Evolutionary conservation across 2,329 filamentous ascomycete species (phyloP).

Genomic region (Trichoderma breve): DNA sequence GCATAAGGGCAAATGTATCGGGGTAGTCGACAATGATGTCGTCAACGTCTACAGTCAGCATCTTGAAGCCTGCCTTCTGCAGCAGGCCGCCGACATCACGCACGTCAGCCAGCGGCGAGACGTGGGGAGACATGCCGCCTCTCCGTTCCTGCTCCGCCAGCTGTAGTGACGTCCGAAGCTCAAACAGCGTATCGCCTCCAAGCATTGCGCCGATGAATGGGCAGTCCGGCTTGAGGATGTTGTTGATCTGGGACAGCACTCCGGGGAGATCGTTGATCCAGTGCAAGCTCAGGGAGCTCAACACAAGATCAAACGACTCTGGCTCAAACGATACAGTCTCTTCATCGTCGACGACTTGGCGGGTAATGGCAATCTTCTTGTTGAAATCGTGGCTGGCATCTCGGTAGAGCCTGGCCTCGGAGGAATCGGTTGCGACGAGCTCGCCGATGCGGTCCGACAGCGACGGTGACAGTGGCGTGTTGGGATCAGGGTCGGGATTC

Average conservation of each 20-base stretch:
- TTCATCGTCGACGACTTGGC: conserved; percentile 71
- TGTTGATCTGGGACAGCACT: conserved; percentile 79
- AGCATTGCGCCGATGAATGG: conserved; percentile 97
- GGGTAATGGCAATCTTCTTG: conserved; percentile 65
- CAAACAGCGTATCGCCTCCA: conserved; percentile 89
- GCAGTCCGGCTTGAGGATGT: conserved; percentile 80
- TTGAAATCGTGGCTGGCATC: conserved; percentile 77
- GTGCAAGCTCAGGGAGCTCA: conserved; percentile 87
- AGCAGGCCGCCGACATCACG: conserved; percentile 86
- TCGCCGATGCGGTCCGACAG: conserved; percentile 69
- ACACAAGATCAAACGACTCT: conserved; percentile 80
- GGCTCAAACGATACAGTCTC: conserved; percentile 74
- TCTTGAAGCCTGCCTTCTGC: conserved; percentile 85
- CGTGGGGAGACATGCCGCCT: conserved; percentile 87
- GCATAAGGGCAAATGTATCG: conserved; percentile 84
- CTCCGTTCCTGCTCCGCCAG: conserved; percentile 85
- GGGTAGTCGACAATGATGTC: conserved; percentile 96
- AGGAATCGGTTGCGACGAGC: conserved; percentile 80
- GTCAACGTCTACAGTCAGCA: conserved; percentile 95
- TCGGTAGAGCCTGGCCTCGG: conserved; percentile 72
- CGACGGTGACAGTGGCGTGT: conserved; percentile 59
- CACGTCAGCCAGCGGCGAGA: conserved; percentile 89
- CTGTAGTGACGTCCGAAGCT: conserved; percentile 89
- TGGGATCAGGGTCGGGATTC: conserved; percentile 61
- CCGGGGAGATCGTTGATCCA: conserved; percentile 97